Conservation (phyloP, 208 protist species). For the Wallacemonas sp. region DNA sequence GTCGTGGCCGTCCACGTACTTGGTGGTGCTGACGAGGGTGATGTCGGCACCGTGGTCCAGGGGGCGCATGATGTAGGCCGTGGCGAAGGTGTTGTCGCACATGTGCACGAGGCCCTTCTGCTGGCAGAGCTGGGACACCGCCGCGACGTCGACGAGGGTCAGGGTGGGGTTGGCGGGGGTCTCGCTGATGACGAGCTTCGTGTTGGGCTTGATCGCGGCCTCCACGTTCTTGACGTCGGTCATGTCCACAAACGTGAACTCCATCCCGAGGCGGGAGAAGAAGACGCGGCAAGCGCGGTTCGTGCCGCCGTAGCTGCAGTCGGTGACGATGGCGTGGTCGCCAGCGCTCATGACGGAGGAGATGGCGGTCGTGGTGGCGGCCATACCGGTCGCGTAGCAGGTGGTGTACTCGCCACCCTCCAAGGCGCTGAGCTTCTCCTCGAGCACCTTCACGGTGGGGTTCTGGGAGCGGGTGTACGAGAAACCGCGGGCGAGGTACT, state of each 20-base stretch:
- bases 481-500: slow-evolving; percentile 84
- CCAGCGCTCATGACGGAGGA: slow-evolving; percentile 88
- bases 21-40: slow-evolving; percentile 96
- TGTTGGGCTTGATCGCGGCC: slow-evolving; percentile 84
- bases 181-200: slow-evolving; percentile 96
- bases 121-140: slow-evolving; percentile 87
- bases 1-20: slow-evolving; percentile 97
- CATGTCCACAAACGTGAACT: slow-evolving; percentile 95
- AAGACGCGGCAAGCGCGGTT: slow-evolving; percentile 89
- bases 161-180: slow-evolving; percentile 96
- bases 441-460: slow-evolving; percentile 93
- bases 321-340: slow-evolving; percentile 91
- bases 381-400: slow-evolving; percentile 90
- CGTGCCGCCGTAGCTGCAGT: slow-evolving; percentile 97
- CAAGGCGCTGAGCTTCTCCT: slow-evolving; percentile 86
- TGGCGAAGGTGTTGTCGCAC: slow-evolving; percentile 97
- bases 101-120: slow-evolving; percentile 83
- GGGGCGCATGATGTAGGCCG: slow-evolving; percentile 95
- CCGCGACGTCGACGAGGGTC: slow-evolving; percentile 91
- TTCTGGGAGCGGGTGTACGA: slow-evolving; percentile 94
- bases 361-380: slow-evolving; percentile 90
- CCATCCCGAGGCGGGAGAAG: slow-evolving; percentile 89
- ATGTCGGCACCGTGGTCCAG: slow-evolving; percentile 96
- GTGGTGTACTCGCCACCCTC: slow-evolving; percentile 92
- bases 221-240: slow-evolving; percentile 84